Evolutionary conservation across 2,329 filamentous ascomycete species (phyloP).

Genomic region (Coccinonectria pachysandricola): DNA sequence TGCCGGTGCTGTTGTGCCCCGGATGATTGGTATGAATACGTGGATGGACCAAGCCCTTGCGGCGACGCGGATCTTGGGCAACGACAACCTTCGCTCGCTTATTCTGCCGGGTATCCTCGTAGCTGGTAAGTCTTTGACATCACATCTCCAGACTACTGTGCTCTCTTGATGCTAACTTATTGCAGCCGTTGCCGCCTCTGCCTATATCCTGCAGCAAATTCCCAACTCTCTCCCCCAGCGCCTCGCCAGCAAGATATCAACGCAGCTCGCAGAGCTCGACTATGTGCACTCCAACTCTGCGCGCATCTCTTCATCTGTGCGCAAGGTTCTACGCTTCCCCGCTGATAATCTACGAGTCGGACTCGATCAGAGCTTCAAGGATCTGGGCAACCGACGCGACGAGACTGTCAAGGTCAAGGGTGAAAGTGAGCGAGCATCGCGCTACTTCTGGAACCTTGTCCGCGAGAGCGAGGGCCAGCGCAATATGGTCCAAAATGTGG

Average conservation of each 20-base stretch:
- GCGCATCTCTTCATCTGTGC: constrained; percentile 76
- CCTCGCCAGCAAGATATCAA: constrained; percentile 73
- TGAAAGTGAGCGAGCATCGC: constrained; percentile 78
- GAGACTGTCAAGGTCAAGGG: constrained; percentile 71
- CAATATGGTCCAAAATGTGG: constrained; percentile 38
- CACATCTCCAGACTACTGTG: neutral
- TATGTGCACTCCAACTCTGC: constrained; percentile 84
- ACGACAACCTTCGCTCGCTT: constrained; percentile 69
- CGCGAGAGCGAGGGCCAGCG: constrained; percentile 49
- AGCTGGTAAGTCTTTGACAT: constrained; percentile 53
- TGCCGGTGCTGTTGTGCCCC: constrained; percentile 72
- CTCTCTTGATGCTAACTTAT: constrained; percentile 9
- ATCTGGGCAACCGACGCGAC: constrained; percentile 66
- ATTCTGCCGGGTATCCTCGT: constrained; percentile 71
- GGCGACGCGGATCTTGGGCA: constrained; percentile 69
- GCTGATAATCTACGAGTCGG: constrained; percentile 77
- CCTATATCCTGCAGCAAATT: constrained; percentile 78
- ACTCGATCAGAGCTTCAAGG: constrained; percentile 76
- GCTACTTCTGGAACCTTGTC: constrained; percentile 84
- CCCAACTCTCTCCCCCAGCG: constrained; percentile 81
- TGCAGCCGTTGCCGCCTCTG: constrained; percentile 60
- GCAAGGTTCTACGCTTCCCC: constrained; percentile 79
- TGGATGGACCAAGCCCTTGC: constrained; percentile 86
- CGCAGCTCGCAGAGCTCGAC: constrained; percentile 71
- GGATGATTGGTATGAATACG: constrained; percentile 70